Evolutionary conservation across 495 filamentous ascomycete genomes (phyloP), one percentile per base, ranked within the genome.

Genomic region (Lepraria neglecta): DNA sequence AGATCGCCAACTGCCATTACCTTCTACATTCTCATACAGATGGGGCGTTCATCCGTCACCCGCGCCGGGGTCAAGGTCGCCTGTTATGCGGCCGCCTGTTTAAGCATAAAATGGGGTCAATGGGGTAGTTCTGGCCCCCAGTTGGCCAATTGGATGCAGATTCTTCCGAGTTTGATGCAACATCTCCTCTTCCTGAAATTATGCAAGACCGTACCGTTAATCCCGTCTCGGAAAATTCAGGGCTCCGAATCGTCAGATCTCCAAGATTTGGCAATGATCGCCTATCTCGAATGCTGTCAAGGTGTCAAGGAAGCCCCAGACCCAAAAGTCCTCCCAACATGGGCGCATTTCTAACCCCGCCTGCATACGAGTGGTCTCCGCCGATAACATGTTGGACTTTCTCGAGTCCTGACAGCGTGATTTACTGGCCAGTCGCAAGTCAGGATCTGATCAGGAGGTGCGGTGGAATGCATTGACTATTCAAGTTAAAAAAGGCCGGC

Each of bases 291-390:
- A 38, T 38, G 12, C 35, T 38, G 35, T 38, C 35, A 38, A 38
- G 35, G 4, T 38, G 35, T 38, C 35, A 9, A 38, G 35, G 4
- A 11, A 17, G 15, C 11, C 17, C 28, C 15, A 19, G 17, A n/a
- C 17, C 6, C 15, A 17, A n/a, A 53, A 12, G 15, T 53, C 30
- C 31, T 35, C 30, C 28, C 51, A n/a, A 35, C 0, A 53, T 53
- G 30, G 3, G 31, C 7, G 24, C 2, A 19, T 4, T 31, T 14
- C 51, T 21, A 2, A 11, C 19, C 3, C 27, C 2, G 15, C 15
- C 51, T 53, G 51, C 51, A 53, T 53, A 31, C 27, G 12, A 12
- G 28, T 53, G 31, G 51, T 35, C 51, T 38, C 51, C 51, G 51
- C 51, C 30, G 3, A 9, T 6, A 19, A 6, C 7, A 31, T 30